A percentile compares a stretch with the other conserved stretches of the same genome.
Conservation (phyloP, 345 rosid species). For the Boechera stricta region DNA sequence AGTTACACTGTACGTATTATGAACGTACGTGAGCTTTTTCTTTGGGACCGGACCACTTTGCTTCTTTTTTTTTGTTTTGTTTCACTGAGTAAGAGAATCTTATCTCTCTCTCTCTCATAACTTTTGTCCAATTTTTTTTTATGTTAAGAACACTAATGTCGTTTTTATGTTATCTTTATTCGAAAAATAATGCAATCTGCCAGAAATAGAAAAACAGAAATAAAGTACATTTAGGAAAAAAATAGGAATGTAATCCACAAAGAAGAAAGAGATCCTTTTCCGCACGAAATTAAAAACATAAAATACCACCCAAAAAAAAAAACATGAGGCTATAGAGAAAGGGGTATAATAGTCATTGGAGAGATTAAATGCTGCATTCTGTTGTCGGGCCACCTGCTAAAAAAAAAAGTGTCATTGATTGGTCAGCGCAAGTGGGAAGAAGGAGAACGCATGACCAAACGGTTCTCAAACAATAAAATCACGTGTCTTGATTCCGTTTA, state of each 20-base stretch:
- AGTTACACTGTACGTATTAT: background rate
- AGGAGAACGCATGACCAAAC: constrained; percentile 31
- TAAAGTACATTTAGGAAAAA: background rate
- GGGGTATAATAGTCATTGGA: background rate
- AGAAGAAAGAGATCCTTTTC: background rate
- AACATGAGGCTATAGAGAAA: no score
- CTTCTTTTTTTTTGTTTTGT: background rate
- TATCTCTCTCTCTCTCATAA: background rate
- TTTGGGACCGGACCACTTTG: background rate
- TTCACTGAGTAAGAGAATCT: background rate
- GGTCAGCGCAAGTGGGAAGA: constrained; percentile 16
- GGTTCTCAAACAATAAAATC: background rate
- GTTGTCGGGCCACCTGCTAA: background rate
- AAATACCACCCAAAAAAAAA: background rate
- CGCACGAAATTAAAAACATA: background rate
- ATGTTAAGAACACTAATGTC: background rate
- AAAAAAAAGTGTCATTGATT: constrained; percentile 13
- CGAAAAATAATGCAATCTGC: background rate
- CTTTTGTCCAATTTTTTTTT: background rate
- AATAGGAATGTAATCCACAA: background rate
- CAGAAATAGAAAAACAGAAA: background rate
- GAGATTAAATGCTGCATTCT: background rate
- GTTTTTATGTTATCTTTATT: background rate
- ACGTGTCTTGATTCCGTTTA: constrained; percentile 26
- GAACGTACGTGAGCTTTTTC: background rate